Evolutionary conservation across 2,329 filamentous ascomycete genomes (phyloP).

Genomic region (Aspergillus fructus): DNA sequence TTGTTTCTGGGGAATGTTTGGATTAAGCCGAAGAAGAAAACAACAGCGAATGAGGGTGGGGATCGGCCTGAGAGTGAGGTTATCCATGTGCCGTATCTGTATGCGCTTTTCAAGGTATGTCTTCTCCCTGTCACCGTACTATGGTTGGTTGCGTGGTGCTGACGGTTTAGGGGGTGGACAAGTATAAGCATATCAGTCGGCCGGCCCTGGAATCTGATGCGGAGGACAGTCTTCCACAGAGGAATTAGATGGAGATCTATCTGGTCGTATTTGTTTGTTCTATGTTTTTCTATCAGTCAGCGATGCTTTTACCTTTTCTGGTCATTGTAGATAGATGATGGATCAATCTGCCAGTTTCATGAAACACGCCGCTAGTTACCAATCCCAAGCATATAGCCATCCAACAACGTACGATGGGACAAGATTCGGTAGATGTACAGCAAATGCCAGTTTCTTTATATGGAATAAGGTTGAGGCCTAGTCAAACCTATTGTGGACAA

Average conservation of each 20-base stretch:
- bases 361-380: too few species aligned
- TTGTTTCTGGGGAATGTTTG: constrained; percentile 53
- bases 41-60: background rate
- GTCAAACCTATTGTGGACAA: too few species aligned
- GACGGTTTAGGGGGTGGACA: constrained; percentile 22
- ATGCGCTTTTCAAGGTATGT: constrained; percentile 30
- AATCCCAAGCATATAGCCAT: too few species aligned
- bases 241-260: background rate
- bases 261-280: too few species aligned
- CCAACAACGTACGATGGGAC: too few species aligned
- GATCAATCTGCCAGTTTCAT: too few species aligned
- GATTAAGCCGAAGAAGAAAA: constrained; percentile 34
- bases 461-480: too few species aligned
- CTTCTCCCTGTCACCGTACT: background rate
- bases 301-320: too few species aligned
- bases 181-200: constrained; percentile 24
- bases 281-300: too few species aligned
- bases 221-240: background rate
- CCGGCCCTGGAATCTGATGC: constrained; percentile 6
- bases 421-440: too few species aligned
- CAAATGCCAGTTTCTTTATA: too few species aligned
- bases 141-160: background rate
- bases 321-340: too few species aligned
- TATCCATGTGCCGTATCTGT: constrained; percentile 31
- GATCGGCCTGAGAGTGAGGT: constrained; percentile 26